These are phyloP conservation scores for Verticillium dahliae DNA, from an alignment of 2,329 filamentous ascomycete genomes.

Conservation along the genomic window DNA sequence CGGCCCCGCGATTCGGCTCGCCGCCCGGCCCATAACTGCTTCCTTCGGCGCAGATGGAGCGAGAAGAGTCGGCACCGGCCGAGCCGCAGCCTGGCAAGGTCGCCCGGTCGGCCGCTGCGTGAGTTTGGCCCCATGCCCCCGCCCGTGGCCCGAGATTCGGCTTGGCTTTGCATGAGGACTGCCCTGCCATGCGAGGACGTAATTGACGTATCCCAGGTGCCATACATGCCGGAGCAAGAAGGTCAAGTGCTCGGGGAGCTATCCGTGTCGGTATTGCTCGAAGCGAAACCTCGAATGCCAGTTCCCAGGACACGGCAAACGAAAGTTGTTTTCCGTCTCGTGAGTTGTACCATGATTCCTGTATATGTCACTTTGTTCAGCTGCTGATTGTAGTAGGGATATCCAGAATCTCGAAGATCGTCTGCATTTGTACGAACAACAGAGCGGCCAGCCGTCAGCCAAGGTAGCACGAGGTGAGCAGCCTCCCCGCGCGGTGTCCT, in stretches of 20 bases:
- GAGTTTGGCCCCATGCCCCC: not conserved
- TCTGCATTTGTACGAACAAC: not conserved
- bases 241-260: not conserved
- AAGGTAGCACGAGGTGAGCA: not conserved
- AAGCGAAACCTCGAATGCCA: not conserved
- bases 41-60: not conserved
- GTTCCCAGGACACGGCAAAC: not conserved
- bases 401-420: not conserved
- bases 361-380: not conserved
- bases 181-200: too few species aligned
- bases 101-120: not conserved
- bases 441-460: not conserved
- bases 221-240: not conserved
- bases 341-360: not conserved
- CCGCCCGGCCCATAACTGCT: not conserved
- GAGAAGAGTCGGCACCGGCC: not conserved
- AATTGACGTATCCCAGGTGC: not conserved
- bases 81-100: not conserved
- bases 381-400: not conserved
- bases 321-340: not conserved
- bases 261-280: not conserved
- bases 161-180: not conserved
- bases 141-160: not conserved
- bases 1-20: not conserved
- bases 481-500: too few species aligned